Percentiles rank a stretch among this genome's conserved stretches.
Conservation (phyloP, 306 rosid species). For the Casuarina glauca region DNA sequence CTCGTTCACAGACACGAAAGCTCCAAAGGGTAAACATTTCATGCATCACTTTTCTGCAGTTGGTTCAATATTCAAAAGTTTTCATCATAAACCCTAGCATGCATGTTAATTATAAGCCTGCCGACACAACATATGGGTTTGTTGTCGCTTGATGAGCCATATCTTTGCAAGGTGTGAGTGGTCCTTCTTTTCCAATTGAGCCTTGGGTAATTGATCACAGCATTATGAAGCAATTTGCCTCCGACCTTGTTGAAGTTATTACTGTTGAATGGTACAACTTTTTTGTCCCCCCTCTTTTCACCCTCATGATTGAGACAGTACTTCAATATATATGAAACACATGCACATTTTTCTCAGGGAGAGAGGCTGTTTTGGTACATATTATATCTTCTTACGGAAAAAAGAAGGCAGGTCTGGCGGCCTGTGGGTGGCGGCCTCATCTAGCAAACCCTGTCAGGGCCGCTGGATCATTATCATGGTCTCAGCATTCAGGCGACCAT, state of each 20-base stretch:
- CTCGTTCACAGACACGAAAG: slow-evolving; percentile 88
- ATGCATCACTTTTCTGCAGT: not conserved
- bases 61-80: not conserved
- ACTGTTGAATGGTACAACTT: not conserved
- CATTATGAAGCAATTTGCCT: not conserved
- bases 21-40: slow-evolving; percentile 76
- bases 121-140: not conserved
- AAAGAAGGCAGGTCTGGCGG: no score
- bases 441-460: no score
- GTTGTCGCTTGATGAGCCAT: not conserved
- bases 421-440: no score
- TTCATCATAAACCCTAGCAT: not conserved
- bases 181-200: not conserved
- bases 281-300: not conserved
- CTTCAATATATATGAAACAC: not conserved
- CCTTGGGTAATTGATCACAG: not conserved
- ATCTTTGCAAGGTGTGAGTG: not conserved
- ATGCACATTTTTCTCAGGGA: no score
- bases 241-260: not conserved
- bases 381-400: no score
- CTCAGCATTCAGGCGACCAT: no score
- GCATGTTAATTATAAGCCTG: not conserved
- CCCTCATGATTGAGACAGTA: not conserved
- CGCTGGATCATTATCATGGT: no score
- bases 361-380: no score